Conservation (phyloP, 345 rosid species). For the Gossypium ekmanianum region DNA sequence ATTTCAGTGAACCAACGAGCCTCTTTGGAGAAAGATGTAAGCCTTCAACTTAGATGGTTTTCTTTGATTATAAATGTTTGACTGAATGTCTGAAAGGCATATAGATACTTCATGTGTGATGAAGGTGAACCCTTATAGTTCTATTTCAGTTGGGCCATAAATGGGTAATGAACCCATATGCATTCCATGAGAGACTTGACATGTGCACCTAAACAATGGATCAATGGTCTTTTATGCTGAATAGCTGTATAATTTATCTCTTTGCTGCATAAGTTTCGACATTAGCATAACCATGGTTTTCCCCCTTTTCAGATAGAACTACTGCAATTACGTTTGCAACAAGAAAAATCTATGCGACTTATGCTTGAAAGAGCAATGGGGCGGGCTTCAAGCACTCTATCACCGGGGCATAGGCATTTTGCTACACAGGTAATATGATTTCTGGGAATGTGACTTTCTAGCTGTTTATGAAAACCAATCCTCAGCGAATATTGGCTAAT, state of each 20-base stretch:
- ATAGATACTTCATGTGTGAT: not conserved
- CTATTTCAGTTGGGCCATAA: not conserved
- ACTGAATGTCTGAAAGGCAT: not conserved
- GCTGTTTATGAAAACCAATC: not conserved
- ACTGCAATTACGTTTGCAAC: slow-evolving; percentile 70
- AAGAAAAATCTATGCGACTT: slow-evolving; percentile 72
- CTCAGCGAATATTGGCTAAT: not conserved
- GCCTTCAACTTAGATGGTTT: slow-evolving; percentile 9
- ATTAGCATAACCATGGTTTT: slow-evolving; percentile 10
- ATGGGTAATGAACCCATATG: not conserved
- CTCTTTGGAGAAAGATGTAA: slow-evolving; percentile 81
- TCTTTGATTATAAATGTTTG: not conserved
- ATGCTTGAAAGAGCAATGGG: slow-evolving; percentile 89
- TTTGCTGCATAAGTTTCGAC: slow-evolving; percentile 4
- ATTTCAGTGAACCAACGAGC: slow-evolving; percentile 45
- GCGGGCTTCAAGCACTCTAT: slow-evolving; percentile 75
- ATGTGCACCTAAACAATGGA: slow-evolving; percentile 10
- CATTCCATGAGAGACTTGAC: not conserved
- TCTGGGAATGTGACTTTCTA: not conserved
- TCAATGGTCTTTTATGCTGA: not conserved
- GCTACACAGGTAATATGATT: slow-evolving; percentile 47
- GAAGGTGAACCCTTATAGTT: not conserved
- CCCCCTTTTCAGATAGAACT: slow-evolving; percentile 60
- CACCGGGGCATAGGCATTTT: slow-evolving; percentile 92
- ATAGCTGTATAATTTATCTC: not conserved